phyloP scores from a whole-genome alignment of 2,329 filamentous ascomycete genomes.

The Fusarium sp. region DNA sequence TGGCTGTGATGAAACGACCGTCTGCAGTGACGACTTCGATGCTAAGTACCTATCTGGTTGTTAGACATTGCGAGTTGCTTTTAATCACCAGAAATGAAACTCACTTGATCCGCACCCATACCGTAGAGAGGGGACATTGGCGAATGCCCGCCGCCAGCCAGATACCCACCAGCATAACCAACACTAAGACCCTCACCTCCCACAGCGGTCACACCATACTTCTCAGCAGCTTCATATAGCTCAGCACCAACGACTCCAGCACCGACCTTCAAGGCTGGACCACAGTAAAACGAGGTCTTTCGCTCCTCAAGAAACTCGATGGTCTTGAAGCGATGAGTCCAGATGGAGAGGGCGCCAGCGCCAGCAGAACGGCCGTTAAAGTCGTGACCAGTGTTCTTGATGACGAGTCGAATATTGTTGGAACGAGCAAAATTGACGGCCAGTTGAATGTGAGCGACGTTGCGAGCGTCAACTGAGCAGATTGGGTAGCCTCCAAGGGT shows the following conservation, averaged over 20 bases:
- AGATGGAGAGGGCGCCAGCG: slow-evolving; percentile 67
- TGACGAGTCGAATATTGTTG: slow-evolving; percentile 58
- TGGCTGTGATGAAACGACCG: slow-evolving; percentile 33
- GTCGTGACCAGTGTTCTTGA: slow-evolving; percentile 64
- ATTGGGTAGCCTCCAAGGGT: slow-evolving; percentile 56
- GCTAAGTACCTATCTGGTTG: slow-evolving; percentile 21
- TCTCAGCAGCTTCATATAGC: slow-evolving; percentile 63
- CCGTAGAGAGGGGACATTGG: slow-evolving; percentile 35
- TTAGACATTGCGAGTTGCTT: background rate
- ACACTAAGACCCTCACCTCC: slow-evolving; percentile 62
- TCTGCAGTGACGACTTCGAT: slow-evolving; percentile 35
- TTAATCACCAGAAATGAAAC: background rate
- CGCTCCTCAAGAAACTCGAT: slow-evolving; percentile 41
- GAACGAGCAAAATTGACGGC: slow-evolving; percentile 61
- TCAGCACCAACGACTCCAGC: slow-evolving; percentile 66
- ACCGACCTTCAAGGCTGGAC: slow-evolving; percentile 66
- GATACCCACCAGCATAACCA: slow-evolving; percentile 37
- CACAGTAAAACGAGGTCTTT: slow-evolving; percentile 49
- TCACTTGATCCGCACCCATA: slow-evolving; percentile 38
- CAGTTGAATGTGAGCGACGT: slow-evolving; percentile 59
- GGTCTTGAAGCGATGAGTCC: slow-evolving; percentile 67
- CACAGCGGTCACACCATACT: slow-evolving; percentile 61
- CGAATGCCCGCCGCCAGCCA: slow-evolving; percentile 39
- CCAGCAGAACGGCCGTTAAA: slow-evolving; percentile 67
- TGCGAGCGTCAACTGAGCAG: slow-evolving; percentile 57